Evolutionary conservation across 2,329 filamentous ascomycete species (phyloP).

Genomic region (Diaporthe eres): DNA sequence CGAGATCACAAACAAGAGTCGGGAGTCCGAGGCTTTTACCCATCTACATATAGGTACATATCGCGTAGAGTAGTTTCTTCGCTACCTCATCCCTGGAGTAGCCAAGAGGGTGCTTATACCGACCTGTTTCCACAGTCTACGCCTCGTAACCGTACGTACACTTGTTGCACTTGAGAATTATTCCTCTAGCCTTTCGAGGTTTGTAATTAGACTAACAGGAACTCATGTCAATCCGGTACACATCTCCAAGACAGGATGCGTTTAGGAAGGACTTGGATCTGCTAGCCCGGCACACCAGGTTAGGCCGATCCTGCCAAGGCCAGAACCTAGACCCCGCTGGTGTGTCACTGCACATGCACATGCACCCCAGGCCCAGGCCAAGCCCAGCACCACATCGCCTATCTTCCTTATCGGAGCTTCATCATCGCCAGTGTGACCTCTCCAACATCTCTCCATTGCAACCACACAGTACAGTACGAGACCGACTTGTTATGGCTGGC

Average conservation of each 20-base stretch:
- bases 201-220: not conserved
- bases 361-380: conserved; percentile 12
- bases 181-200: not conserved
- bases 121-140: not conserved
- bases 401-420: conserved; percentile 27
- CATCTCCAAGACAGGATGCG: not conserved
- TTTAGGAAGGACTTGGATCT: not conserved
- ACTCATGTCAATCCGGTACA: not conserved
- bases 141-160: no score
- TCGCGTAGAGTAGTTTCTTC: not conserved
- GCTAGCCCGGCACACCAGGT: not conserved
- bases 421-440: conserved; percentile 4
- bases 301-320: conserved; percentile 17
- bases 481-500: conserved; percentile 33
- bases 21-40: not conserved
- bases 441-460: not conserved
- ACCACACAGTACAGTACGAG: not conserved
- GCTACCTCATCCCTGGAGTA: not conserved
- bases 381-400: not conserved
- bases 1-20: not conserved
- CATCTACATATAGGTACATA: not conserved
- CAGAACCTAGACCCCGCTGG: not conserved
- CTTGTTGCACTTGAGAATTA: not conserved
- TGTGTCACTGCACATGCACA: conserved; percentile 16
- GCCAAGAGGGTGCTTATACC: not conserved